A percentile compares a stretch with the other conserved stretches of the same genome.
Evolutionary conservation across 2,329 filamentous ascomycete species (phyloP).

Genomic region (Pestalotiopsis fici): DNA sequence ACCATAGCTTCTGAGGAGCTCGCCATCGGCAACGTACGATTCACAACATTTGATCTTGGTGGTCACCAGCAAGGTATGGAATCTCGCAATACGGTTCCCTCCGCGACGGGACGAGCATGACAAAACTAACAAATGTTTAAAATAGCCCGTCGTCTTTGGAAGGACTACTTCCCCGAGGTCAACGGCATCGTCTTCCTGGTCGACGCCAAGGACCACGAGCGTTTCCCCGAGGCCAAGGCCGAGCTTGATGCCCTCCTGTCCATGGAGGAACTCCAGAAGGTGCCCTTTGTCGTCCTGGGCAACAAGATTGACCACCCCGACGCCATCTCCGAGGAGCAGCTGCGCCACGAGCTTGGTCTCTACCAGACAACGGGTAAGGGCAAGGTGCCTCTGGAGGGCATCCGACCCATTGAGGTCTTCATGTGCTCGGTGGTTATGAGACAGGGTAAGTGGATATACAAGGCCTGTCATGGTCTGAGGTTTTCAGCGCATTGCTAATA

Average conservation of each 20-base stretch:
- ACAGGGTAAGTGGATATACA: constrained; percentile 63
- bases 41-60: constrained; percentile 92
- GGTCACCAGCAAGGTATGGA: constrained; percentile 86
- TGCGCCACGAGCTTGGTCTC: constrained; percentile 86
- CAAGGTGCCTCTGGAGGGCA: constrained; percentile 88
- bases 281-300: constrained; percentile 92
- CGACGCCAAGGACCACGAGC: constrained; percentile 95
- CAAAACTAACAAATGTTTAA: not conserved
- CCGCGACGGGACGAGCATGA: not conserved
- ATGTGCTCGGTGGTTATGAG: constrained; percentile 99
- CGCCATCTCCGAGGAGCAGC: constrained; percentile 92
- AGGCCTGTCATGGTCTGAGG: not conserved
- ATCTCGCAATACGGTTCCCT: not conserved
- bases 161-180: constrained; percentile 96
- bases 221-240: constrained; percentile 90
- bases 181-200: constrained; percentile 97
- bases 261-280: constrained; percentile 96
- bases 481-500: constrained; percentile 15
- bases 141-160: constrained; percentile 87
- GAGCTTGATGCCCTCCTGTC: constrained; percentile 93
- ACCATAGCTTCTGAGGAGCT: constrained; percentile 81
- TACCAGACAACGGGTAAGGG: constrained; percentile 98
- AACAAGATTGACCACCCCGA: constrained; percentile 99
- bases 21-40: constrained; percentile 88
- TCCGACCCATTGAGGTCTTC: constrained; percentile 94